A percentile compares a stretch with the other conserved stretches of the same genome.
Conservation (phyloP, 2,329 filamentous ascomycete genomes). For the Fusarium sororula region DNA sequence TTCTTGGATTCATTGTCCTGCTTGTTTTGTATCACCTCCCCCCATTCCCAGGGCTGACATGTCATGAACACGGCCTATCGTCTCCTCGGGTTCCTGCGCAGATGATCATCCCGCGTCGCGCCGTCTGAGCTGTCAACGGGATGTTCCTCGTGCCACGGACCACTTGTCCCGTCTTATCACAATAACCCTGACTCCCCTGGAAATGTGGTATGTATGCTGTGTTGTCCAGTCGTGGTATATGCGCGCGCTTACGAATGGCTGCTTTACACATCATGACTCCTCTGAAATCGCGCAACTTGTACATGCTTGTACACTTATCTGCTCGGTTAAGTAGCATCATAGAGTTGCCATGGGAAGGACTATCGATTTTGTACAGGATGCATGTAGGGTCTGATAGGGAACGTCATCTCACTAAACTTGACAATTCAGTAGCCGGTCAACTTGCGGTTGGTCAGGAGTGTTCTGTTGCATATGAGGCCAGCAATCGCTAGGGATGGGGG, state of each 20-base stretch:
- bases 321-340: not conserved
- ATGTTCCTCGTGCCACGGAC: slow-evolving; percentile 23
- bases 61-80: slow-evolving; percentile 34
- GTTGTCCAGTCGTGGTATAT: slow-evolving; percentile 11
- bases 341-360: not conserved
- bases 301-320: not conserved
- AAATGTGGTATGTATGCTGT: not conserved
- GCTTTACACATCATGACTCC: slow-evolving; percentile 28
- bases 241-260: slow-evolving; percentile 36
- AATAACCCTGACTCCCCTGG: not conserved
- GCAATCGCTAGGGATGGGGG: not conserved
- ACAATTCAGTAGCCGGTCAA: slow-evolving; percentile 1
- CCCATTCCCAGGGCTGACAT: slow-evolving; percentile 16
- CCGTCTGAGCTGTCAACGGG: slow-evolving; percentile 39
- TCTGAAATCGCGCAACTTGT: slow-evolving; percentile 13
- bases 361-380: slow-evolving; percentile 26
- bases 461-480: slow-evolving; percentile 21
- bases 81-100: slow-evolving; percentile 45
- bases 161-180: slow-evolving; percentile 31
- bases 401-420: not conserved
- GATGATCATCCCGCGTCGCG: slow-evolving; percentile 42
- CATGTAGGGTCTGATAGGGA: slow-evolving; percentile 21
- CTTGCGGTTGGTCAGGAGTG: not conserved
- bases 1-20: slow-evolving; percentile 11
- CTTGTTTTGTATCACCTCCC: not conserved